phyloP scores from a whole-genome alignment of 306 rosid species.

The Rosa lucieae region DNA sequence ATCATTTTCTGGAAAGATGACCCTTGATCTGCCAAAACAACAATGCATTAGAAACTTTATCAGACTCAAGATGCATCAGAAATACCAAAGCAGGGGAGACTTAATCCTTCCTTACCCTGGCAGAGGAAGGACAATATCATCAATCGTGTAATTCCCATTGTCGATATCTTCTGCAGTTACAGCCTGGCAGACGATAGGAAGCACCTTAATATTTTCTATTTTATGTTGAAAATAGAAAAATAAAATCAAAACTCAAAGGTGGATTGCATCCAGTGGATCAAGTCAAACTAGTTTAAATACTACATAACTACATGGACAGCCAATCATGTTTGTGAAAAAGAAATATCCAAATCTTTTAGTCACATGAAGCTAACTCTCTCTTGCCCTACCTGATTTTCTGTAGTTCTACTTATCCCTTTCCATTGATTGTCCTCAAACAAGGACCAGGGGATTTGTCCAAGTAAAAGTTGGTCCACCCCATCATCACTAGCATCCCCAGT shows the following conservation, averaged over 20 bases:
- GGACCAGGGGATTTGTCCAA: neutral
- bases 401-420: neutral
- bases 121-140: slow-evolving; percentile 89
- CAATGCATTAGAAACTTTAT: slow-evolving; percentile 5
- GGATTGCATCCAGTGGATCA: neutral
- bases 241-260: neutral
- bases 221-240: neutral
- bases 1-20: slow-evolving; percentile 69
- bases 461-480: neutral
- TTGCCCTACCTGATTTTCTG: neutral
- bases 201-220: neutral
- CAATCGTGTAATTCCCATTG: slow-evolving; percentile 59
- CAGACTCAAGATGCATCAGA: slow-evolving; percentile 16
- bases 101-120: slow-evolving; percentile 70
- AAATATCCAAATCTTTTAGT: neutral
- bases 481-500: neutral
- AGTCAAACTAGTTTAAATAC: neutral
- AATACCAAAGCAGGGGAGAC: slow-evolving; percentile 11
- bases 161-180: slow-evolving; percentile 66
- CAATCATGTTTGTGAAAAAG: neutral
- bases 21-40: slow-evolving; percentile 65
- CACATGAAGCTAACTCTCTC: neutral
- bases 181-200: slow-evolving; percentile 48
- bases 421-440: neutral
- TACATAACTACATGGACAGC: neutral